These are phyloP conservation scores for Rhizophagus sp. DNA, from an alignment of 192 early-diverging fungal genomes.

Conservation along the genomic window DNA sequence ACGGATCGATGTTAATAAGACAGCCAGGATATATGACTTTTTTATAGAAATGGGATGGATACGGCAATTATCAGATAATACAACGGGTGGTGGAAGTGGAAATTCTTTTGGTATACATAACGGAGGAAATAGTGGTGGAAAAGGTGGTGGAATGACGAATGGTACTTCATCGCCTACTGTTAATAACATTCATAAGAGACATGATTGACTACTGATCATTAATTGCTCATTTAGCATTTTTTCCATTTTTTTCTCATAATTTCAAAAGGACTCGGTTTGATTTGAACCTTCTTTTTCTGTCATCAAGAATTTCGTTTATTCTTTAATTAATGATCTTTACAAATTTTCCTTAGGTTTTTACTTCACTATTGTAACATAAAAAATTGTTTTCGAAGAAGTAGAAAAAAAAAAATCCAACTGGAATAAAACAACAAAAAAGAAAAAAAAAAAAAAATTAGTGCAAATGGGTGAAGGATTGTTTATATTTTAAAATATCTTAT, in stretches of 20 bases:
- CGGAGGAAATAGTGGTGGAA: not conserved
- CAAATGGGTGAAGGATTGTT: not conserved
- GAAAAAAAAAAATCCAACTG: not conserved
- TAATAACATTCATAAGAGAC: not conserved
- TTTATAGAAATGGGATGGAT: slow-evolving; percentile 95
- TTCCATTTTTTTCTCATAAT: not conserved
- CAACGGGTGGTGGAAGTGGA: not conserved
- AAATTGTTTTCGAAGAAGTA: not conserved
- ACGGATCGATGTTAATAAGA: slow-evolving; percentile 93
- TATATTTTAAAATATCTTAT: not conserved
- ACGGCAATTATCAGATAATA: slow-evolving; percentile 16
- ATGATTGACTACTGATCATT: not conserved
- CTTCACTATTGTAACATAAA: not conserved
- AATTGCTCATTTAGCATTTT: not conserved
- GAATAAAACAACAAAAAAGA: not conserved
- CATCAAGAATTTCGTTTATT: not conserved
- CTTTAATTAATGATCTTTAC: not conserved
- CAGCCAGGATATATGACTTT: slow-evolving; percentile 86
- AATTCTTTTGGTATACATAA: not conserved
- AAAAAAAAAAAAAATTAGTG: too few species aligned
- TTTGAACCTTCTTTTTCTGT: not conserved
- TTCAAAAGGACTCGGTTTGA: not conserved
- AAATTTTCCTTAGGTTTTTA: not conserved
- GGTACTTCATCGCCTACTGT: not conserved
- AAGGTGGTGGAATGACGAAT: not conserved